Percentiles rank a stretch among this genome's conserved stretches.
These are phyloP conservation scores for Tolypocladium tundrense DNA, from an alignment of 2,329 filamentous ascomycete species.

Conservation along the genomic window DNA sequence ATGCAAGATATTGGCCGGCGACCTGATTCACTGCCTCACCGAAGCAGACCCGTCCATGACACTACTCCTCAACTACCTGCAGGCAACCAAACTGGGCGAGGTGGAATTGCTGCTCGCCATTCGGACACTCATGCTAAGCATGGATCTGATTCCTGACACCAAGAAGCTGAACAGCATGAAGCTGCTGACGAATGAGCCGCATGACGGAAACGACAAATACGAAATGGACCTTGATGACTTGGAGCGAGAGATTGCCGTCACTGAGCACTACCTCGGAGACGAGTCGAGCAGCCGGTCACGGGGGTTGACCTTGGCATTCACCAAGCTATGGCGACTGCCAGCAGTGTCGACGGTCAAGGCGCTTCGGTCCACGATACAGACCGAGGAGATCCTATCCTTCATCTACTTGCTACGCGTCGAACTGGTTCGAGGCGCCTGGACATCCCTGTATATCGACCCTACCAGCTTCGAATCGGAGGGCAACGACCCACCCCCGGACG, in stretches of 20 bases:
- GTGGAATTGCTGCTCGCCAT: slow-evolving; percentile 58
- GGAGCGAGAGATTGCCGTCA: slow-evolving; percentile 56
- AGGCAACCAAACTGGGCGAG: slow-evolving; percentile 53
- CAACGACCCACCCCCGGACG: slow-evolving; percentile 45
- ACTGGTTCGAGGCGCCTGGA: slow-evolving; percentile 67
- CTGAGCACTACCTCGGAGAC: slow-evolving; percentile 55
- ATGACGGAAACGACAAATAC: slow-evolving; percentile 22
- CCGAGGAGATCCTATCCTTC: slow-evolving; percentile 59
- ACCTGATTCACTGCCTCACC: slow-evolving; percentile 51
- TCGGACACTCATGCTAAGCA: slow-evolving; percentile 56
- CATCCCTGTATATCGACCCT: slow-evolving; percentile 56
- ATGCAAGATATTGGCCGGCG: slow-evolving; percentile 40
- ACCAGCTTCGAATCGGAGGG: slow-evolving; percentile 33
- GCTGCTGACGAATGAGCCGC: slow-evolving; percentile 18
- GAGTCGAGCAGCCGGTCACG: slow-evolving; percentile 52
- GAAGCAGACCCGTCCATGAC: slow-evolving; percentile 60
- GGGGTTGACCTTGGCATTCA: slow-evolving; percentile 57
- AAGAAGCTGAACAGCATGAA: slow-evolving; percentile 20
- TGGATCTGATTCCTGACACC: slow-evolving; percentile 45
- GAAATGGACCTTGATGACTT: slow-evolving; percentile 49
- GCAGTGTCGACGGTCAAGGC: slow-evolving; percentile 47
- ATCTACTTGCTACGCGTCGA: slow-evolving; percentile 65
- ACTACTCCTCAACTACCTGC: slow-evolving; percentile 55
- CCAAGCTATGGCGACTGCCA: slow-evolving; percentile 59
- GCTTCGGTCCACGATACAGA: slow-evolving; percentile 52